Base-by-base conservation (phyloP, 768 basidiomycete genomes). In the Amyloporia xantha region DNA sequence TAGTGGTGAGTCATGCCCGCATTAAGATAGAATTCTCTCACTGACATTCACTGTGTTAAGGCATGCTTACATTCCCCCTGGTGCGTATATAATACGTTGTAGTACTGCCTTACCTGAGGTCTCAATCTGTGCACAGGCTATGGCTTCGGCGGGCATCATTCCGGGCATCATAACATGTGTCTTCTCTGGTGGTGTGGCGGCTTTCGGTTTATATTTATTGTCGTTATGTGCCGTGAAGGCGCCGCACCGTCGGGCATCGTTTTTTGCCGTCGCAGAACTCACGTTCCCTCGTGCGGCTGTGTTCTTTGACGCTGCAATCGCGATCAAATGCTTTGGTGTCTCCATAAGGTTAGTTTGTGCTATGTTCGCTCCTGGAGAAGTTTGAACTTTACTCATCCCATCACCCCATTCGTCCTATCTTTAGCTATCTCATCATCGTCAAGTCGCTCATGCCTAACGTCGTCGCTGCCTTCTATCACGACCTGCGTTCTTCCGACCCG, bases 241-340 rank as follows among this genome's bases (percentile, higher is more conserved):
- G 1, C 78, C 79, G 4, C 82, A 89, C 54, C 74, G 92, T 38
- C 78, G 74, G 12, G 72, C 91, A 15, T 91, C 89, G 6, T 95
- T 93, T 66, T 91, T 91, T 56, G 81, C 85, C 12, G 71, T 94
- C n/a, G 77, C 88, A 1, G 77, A 86, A 62, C 69, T 98, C 55
- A 94, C 95, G 0, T 96, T 92, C 64, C 95, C 95, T 2, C 81
- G 75, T 37, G 89, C 86, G 0, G 87, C 86, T 0, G 71, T 91
- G 35, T 88, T 91, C 64, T 95, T 98, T 59, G 95, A 97, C 64
- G 83, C 82, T 3, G 95, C 94, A 11, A 92, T 98, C 57, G 92
- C 92, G 7, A 85, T 83, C 63, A 98, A 98, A 64, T 98, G 95
- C 65, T 96, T 96, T 62, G 95, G 95, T 17, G 95, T 98, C 2